A percentile compares a stretch with the other conserved stretches of the same genome.
phyloP scores from a whole-genome alignment of 2,329 filamentous ascomycete genomes.

The Ophiostoma ulmi region DNA sequence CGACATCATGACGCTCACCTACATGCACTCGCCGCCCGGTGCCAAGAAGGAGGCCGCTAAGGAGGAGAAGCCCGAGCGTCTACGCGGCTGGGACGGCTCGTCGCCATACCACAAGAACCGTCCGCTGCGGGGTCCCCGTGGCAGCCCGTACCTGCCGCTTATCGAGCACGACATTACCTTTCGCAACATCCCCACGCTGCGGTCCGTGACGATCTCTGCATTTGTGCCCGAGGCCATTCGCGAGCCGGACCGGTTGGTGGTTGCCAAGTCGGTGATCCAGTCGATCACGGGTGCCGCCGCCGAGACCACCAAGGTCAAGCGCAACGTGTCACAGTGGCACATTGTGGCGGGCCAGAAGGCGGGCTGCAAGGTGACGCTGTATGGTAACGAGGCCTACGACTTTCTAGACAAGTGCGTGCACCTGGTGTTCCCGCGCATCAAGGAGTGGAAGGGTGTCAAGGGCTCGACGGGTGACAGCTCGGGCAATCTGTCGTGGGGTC shows the following conservation, averaged over 20 bases:
- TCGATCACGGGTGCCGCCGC: conserved; percentile 76
- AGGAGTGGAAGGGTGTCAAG: conserved; percentile 77
- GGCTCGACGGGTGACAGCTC: conserved; percentile 73
- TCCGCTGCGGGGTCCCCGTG: conserved; percentile 78
- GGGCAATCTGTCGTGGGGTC: conserved; percentile 81
- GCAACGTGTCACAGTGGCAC: conserved; percentile 69
- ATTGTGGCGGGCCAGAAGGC: conserved; percentile 66
- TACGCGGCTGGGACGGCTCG: conserved; percentile 81
- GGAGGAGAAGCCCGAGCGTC: conserved; percentile 47
- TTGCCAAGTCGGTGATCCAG: conserved; percentile 78
- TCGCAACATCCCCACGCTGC: conserved; percentile 77
- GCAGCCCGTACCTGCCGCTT: conserved; percentile 64
- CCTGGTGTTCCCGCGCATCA: conserved; percentile 87
- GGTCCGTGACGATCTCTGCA: conserved; percentile 73
- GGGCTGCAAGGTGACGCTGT: conserved; percentile 70
- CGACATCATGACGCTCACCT: conserved; percentile 84
- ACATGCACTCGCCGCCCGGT: conserved; percentile 79
- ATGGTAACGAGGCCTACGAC: conserved; percentile 77
- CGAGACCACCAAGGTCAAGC: conserved; percentile 62
- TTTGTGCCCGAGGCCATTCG: conserved; percentile 64
- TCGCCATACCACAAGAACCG: conserved; percentile 94
- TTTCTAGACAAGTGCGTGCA: conserved; percentile 88
- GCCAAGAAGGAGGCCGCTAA: conserved; percentile 48
- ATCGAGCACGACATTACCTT: conserved; percentile 72
- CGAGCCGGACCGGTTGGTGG: conserved; percentile 70